Evolutionary conservation across 768 basidiomycete genomes (phyloP).

Genomic region (Tephrocybe sp.): DNA sequence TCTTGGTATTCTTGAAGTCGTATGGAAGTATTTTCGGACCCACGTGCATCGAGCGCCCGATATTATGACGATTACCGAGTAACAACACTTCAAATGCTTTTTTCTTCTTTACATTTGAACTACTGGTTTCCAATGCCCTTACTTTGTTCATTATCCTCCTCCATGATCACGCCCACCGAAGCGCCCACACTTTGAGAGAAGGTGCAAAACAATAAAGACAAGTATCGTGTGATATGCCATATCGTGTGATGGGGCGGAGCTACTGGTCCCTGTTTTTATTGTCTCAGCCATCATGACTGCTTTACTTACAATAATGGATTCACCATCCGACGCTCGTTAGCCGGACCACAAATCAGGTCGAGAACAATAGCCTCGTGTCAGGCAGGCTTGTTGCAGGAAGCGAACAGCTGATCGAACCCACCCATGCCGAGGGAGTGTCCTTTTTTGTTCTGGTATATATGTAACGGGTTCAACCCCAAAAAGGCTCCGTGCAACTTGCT

Average conservation of each 20-base stretch:
- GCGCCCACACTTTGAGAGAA: no score
- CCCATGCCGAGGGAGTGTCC: background rate
- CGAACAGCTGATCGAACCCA: constrained; percentile 8
- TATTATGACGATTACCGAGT: no score
- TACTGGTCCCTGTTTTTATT: constrained; percentile 5
- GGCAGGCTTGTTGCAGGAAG: background rate
- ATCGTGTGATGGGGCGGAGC: background rate
- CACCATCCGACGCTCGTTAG: background rate
- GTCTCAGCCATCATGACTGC: background rate
- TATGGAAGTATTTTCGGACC: no score
- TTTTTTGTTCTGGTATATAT: constrained; percentile 9
- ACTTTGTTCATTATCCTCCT: no score
- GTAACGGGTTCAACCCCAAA: constrained; percentile 2
- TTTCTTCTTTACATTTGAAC: no score
- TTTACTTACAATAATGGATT: background rate
- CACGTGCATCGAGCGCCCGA: no score
- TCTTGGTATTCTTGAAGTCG: no score
- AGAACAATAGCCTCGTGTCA: constrained; percentile 10
- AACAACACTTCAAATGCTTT: no score
- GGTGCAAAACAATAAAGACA: background rate
- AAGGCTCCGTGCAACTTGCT: constrained; percentile 3
- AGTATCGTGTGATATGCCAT: background rate
- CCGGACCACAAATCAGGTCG: background rate
- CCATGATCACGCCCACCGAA: no score
- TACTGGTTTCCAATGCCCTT: no score